Evolutionary conservation across 768 basidiomycete species (phyloP), one percentile per base, ranked within the genome.

Genomic region (Boletus rubescentipes): DNA sequence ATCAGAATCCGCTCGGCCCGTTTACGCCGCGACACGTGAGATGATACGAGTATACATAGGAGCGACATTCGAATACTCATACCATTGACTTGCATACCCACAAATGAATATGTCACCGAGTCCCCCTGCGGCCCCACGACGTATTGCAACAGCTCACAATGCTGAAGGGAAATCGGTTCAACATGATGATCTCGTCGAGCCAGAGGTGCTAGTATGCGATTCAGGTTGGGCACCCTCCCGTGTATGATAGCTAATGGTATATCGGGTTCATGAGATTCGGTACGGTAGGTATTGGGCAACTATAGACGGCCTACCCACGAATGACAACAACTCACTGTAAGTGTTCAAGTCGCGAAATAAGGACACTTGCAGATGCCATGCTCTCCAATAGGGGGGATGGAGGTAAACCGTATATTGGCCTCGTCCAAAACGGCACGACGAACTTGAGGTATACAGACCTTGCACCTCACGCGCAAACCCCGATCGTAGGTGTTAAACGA

Each of bases 91-190:
- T 45, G 39, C 23, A 20, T 38, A n/a, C 11, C 41, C 21, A 29
- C 29, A 31, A 31, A 35, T 36, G 29, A 53, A n/a, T 3, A 23
- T 42, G 51, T 21, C 15, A 3, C 16, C 45, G n/a, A 18, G 53
- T 50, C 73, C n/a, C n/a, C n/a, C n/a, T n/a, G n/a, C n/a, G n/a
- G n/a, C n/a, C n/a, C 49, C 81, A 26, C 78, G 77, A 42, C 78
- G 81, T 34, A 73, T 84, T 52, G 78, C 86, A 14, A 82, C 82
- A 40, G 60, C 73, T 15, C 82, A 84, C 62, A 65, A 77, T 55
- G 59, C 58, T 8, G 72, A 34, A 38, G 83, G 81, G 7, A 61
- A 68, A 9, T 76, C 77, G 8, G 57, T 70, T 18, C 71, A 82
- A 26, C 64, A 74, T 54, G 75, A 61, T 59, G 74, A 82, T 56